phyloP scores from a whole-genome alignment of 108 stramenopile genomes.

The Skeletonema costatum region DNA sequence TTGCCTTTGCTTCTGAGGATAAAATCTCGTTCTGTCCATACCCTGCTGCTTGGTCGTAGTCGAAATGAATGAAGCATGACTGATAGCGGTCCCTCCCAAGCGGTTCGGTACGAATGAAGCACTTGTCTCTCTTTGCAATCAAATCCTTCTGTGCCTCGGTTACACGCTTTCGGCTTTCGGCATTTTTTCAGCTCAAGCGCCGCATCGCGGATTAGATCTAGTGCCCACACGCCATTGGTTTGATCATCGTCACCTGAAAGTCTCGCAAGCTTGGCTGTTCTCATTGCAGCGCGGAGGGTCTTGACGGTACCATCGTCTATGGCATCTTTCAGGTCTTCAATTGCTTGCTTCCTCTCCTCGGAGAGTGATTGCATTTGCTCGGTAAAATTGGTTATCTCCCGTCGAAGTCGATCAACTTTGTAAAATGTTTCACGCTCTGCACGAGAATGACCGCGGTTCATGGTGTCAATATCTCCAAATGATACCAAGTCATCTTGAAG shows the following conservation, averaged over 20 bases:
- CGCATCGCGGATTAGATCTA: slow-evolving; percentile 83
- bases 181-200: slow-evolving; percentile 78
- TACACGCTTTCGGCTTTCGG: slow-evolving; percentile 77
- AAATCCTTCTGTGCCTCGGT: slow-evolving; percentile 87
- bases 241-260: slow-evolving; percentile 72
- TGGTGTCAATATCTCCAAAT: slow-evolving; percentile 60
- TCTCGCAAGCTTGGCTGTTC: slow-evolving; percentile 71
- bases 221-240: slow-evolving; percentile 77
- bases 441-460: slow-evolving; percentile 18
- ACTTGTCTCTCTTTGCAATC: slow-evolving; percentile 80
- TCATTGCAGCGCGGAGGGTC: slow-evolving; percentile 72
- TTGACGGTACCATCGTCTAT: slow-evolving; percentile 91
- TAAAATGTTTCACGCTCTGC: slow-evolving; percentile 53
- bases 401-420: slow-evolving; percentile 63
- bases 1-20: slow-evolving; percentile 29
- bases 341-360: slow-evolving; percentile 51
- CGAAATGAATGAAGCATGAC: slow-evolving; percentile 78
- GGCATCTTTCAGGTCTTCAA: slow-evolving; percentile 74
- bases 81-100: slow-evolving; percentile 75
- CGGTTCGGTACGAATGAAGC: slow-evolving; percentile 80
- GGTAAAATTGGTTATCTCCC: slow-evolving; percentile 62
- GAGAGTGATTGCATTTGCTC: slow-evolving; percentile 51
- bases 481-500: slow-evolving; percentile 68
- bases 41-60: slow-evolving; percentile 70
- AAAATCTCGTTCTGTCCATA: slow-evolving; percentile 78